Base-by-base conservation (phyloP, 352 stramenopile genomes). In the Phytophthora ramorum region DNA sequence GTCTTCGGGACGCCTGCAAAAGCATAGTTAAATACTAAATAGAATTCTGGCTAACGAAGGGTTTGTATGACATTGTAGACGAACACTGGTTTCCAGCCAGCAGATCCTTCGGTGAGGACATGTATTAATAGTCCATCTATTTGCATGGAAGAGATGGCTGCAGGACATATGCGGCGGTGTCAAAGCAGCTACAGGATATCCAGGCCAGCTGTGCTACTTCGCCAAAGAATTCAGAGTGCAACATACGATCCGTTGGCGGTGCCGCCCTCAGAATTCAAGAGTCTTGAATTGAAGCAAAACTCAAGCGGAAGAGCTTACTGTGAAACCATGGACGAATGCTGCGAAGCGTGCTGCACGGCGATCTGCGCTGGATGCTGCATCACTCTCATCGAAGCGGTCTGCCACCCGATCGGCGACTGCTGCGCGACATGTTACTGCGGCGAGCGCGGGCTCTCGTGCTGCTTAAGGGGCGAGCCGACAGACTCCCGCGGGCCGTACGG, bases 361-460 rank as follows among this genome's bases (percentile, higher is more conserved):
- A 45, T 73, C 53, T 73, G 68, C 53, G 56, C 32, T 14, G 68
- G 68, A 12, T 76, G 63, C 52, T 76, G 57, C 52, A 66, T 69
- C 63, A 66, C 63, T n/a, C 53, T 41, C n/a, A 19, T 38, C 14
- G 57, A 76, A 1, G 40, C 26, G 26, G 50, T 37, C 22, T 76
- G 68, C 45, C 34, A 45, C 37, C 63, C 68, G 12, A n/a, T 59
- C 7, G 71, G 56, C 28, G 52, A 72, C 32, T 26, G 24, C 35
- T 69, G 57, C 35, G 68, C 68, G 22, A 55, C 38, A 9, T 63
- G 54, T 38, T 69, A 51, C 52, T 73, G 63, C 34, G 68, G 68
- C n/a, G 56, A 66, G 20, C 57, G 52, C 1, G 68, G 68, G 37
- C 69, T 76, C 28, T 59, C 57, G 9, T 76, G 68, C 26, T 73